Percentiles rank a stretch among this genome's conserved stretches.
Conservation (phyloP, 148 eudicot species). For the Euryodendron excelsum region DNA sequence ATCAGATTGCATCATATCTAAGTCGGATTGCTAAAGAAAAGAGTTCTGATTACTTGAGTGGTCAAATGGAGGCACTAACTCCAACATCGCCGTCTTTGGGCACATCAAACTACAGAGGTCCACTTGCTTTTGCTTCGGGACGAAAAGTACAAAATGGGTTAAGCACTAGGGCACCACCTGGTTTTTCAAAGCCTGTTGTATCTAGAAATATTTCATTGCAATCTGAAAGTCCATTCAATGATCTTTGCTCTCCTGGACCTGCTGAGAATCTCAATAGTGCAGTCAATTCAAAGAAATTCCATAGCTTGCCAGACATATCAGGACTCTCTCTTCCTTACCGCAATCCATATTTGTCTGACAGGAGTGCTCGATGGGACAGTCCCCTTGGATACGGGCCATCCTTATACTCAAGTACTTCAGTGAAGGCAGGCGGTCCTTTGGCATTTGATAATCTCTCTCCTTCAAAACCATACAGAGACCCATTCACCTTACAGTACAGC, state of each 20-base stretch:
- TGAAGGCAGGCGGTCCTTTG: slow-evolving; percentile 44
- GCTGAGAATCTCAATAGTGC: slow-evolving; percentile 27
- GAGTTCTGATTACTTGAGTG: slow-evolving; percentile 38
- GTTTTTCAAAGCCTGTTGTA: slow-evolving; percentile 56
- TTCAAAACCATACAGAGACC: slow-evolving; percentile 47
- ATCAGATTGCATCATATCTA: slow-evolving; percentile 53
- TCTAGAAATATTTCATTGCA: slow-evolving; percentile 56
- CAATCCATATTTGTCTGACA: slow-evolving; percentile 36
- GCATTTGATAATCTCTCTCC: slow-evolving; percentile 60
- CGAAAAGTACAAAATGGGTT: slow-evolving; percentile 50
- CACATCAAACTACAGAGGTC: slow-evolving; percentile 47
- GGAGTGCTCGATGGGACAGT: slow-evolving; percentile 42
- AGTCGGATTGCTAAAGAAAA: slow-evolving; percentile 52
- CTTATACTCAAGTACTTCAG: slow-evolving; percentile 35
- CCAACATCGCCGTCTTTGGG: slow-evolving; percentile 48
- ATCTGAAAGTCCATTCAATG: slow-evolving; percentile 44
- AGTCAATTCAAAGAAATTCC: slow-evolving; percentile 62
- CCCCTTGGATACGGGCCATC: slow-evolving; percentile 43
- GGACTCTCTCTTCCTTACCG: slow-evolving; percentile 55
- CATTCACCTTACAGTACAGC: slow-evolving; percentile 41
- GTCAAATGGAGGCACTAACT: slow-evolving; percentile 41
- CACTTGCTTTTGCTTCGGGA: slow-evolving; percentile 40
- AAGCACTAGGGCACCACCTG: slow-evolving; percentile 53
- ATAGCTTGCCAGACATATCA: slow-evolving; percentile 90
- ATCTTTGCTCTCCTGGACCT: slow-evolving; percentile 33